Conservation (phyloP, 2,329 filamentous ascomycete species). For the Phyllosticta citrichinensis region DNA sequence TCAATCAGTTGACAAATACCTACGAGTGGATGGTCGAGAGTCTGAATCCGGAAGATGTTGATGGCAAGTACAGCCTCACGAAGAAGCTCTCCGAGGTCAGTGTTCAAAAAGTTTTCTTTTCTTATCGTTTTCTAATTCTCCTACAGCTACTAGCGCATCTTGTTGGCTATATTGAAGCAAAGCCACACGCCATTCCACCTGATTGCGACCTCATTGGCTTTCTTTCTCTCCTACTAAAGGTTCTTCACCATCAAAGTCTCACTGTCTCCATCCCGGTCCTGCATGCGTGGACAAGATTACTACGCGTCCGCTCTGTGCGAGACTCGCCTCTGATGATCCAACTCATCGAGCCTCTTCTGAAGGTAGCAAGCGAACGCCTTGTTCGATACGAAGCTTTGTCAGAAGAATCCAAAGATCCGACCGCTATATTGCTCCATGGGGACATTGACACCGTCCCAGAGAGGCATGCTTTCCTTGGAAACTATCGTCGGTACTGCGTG, state of each 20-base stretch:
- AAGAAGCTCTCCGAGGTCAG: constrained; percentile 89
- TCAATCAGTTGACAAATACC: constrained; percentile 61
- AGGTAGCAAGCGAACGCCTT: constrained; percentile 72
- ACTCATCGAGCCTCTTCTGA: constrained; percentile 65
- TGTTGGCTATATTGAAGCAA: constrained; percentile 73
- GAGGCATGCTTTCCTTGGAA: constrained; percentile 86
- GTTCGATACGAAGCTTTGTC: constrained; percentile 82
- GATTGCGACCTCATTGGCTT: constrained; percentile 62
- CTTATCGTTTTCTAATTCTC: not conserved
- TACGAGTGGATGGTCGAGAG: constrained; percentile 83
- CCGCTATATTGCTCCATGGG: constrained; percentile 73
- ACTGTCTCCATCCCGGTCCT: constrained; percentile 89
- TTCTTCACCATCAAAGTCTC: constrained; percentile 77
- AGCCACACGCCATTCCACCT: constrained; percentile 55
- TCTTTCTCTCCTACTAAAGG: constrained; percentile 65
- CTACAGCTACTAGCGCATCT: constrained; percentile 71
- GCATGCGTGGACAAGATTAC: constrained; percentile 76
- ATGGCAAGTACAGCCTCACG: constrained; percentile 80
- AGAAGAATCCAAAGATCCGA: constrained; percentile 69
- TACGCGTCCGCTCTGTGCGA: constrained; percentile 62
- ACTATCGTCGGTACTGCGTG: constrained; percentile 84
- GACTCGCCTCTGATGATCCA: constrained; percentile 49
- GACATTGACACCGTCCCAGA: constrained; percentile 94
- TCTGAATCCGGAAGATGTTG: too few relatives aligned
- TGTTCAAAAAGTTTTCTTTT: constrained; percentile 11